Conservation (phyloP, 495 filamentous ascomycete genomes). For the Rusavskia elegans region DNA sequence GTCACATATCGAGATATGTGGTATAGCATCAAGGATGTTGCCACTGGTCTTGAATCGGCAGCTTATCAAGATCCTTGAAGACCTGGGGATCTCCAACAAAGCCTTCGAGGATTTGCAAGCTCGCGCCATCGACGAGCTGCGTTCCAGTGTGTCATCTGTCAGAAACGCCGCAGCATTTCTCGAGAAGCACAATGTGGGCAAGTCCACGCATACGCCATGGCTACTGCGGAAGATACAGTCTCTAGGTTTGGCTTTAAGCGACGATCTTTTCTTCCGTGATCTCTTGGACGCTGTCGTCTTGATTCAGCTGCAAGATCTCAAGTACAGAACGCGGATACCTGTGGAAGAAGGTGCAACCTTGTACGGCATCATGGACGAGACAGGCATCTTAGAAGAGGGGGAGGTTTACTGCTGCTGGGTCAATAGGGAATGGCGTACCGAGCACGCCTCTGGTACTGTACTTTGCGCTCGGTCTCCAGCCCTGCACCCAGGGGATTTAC, state of each 20-base stretch:
- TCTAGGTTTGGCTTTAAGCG: constrained; percentile 38
- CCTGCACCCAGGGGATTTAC: constrained; percentile 63
- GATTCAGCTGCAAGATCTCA: constrained; percentile 46
- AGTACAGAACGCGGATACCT: constrained; percentile 55
- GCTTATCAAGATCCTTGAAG: constrained; percentile 66
- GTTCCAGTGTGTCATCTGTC: constrained; percentile 30
- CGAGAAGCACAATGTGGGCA: constrained; percentile 33
- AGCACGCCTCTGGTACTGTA: constrained; percentile 16
- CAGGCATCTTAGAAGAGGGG: constrained; percentile 42
- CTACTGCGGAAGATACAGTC: constrained; percentile 36
- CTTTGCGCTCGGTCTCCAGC: constrained; percentile 56
- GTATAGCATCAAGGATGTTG: constrained; percentile 41
- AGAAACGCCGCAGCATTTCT: constrained; percentile 45
- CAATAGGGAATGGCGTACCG: constrained; percentile 20
- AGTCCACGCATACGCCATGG: constrained; percentile 32
- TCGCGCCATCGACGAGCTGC: constrained; percentile 35
- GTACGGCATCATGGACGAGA: constrained; percentile 70
- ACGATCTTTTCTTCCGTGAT: constrained; percentile 45
- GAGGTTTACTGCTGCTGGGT: constrained; percentile 37
- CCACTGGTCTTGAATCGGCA: constrained; percentile 54
- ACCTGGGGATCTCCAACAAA: constrained; percentile 32
- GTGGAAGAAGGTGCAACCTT: constrained; percentile 47
- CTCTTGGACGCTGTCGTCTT: constrained; percentile 47
- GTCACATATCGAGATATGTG: constrained; percentile 53
- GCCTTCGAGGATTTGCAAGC: constrained; percentile 46